Evolutionary conservation across 768 basidiomycete species (phyloP).

Genomic region (Tulasnella sp.): DNA sequence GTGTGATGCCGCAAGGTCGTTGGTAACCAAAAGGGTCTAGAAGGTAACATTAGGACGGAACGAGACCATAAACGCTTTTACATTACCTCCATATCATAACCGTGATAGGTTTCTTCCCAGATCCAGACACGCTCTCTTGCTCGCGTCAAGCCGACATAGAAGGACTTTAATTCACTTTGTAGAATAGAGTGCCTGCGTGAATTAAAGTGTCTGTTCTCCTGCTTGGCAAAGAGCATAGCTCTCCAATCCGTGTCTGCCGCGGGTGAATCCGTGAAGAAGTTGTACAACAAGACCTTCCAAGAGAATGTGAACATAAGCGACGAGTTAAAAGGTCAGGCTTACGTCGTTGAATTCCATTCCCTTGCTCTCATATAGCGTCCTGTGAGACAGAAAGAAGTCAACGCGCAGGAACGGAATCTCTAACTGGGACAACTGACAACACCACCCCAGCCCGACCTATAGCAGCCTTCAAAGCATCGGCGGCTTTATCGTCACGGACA

Average conservation of each 20-base stretch:
- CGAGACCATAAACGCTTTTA: background rate
- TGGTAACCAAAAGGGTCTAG: slow-evolving; percentile 21
- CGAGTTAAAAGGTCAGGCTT: slow-evolving; percentile 3
- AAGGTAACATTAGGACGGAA: background rate
- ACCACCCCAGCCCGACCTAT: slow-evolving; percentile 56
- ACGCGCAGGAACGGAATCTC: background rate
- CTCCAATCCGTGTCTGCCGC: slow-evolving; percentile 56
- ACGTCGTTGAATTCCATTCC: slow-evolving; percentile 67
- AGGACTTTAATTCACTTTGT: slow-evolving; percentile 27
- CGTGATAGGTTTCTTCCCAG: slow-evolving; percentile 23
- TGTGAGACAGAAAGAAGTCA: slow-evolving; percentile 32
- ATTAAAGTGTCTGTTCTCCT: background rate
- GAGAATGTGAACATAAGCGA: background rate
- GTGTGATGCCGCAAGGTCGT: background rate
- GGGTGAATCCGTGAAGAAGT: slow-evolving; percentile 67
- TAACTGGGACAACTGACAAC: background rate
- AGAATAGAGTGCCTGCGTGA: background rate
- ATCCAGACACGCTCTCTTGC: slow-evolving; percentile 29
- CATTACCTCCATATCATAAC: slow-evolving; percentile 26
- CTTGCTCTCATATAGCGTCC: slow-evolving; percentile 60
- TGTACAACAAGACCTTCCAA: slow-evolving; percentile 64
- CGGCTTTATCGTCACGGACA: slow-evolving; percentile 58
- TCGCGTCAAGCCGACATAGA: slow-evolving; percentile 30
- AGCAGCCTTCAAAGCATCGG: slow-evolving; percentile 46
- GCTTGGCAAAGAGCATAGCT: slow-evolving; percentile 35